Conservation (phyloP, 73 alveolate species). For the Effrenium voratum region DNA sequence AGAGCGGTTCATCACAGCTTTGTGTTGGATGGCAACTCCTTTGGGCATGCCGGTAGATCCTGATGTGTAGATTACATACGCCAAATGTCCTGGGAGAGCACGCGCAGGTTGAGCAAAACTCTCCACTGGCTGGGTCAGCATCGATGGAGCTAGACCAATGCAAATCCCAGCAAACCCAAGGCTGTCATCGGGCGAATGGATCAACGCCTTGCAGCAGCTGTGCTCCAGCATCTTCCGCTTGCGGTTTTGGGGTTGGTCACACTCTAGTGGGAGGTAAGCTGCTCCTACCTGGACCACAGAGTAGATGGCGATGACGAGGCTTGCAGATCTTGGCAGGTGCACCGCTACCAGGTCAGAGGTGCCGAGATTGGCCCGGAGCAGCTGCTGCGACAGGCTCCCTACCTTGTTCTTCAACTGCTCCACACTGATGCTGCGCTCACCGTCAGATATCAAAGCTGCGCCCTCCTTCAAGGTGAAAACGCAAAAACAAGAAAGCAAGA, state of each 20-base stretch:
- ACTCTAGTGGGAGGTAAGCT: slow-evolving; percentile 1
- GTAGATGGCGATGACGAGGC: neutral
- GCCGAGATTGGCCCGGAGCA: neutral
- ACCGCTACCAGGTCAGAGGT: neutral
- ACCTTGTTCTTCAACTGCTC: neutral
- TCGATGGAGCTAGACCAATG: neutral
- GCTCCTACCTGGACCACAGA: neutral
- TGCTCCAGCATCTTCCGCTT: neutral
- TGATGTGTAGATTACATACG: slow-evolving; percentile 25
- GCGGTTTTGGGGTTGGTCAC: slow-evolving; percentile 17
- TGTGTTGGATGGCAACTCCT: slow-evolving; percentile 32
- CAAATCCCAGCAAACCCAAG: neutral
- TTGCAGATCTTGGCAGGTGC: neutral
- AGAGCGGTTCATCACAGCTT: slow-evolving; percentile 31
- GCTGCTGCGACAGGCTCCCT: neutral
- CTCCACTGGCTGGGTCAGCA: neutral
- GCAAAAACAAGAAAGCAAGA: too few species aligned
- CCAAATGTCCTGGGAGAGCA: neutral
- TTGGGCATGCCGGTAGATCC: slow-evolving; percentile 58
- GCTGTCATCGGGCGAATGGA: neutral
- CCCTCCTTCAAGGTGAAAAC: too few species aligned
- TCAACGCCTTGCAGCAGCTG: neutral
- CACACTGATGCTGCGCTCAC: neutral
- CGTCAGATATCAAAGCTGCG: neutral
- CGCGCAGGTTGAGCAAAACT: too few species aligned